Evolutionary conservation across 495 filamentous ascomycete genomes (phyloP).

Genomic region (Penicilliopsis zonata): DNA sequence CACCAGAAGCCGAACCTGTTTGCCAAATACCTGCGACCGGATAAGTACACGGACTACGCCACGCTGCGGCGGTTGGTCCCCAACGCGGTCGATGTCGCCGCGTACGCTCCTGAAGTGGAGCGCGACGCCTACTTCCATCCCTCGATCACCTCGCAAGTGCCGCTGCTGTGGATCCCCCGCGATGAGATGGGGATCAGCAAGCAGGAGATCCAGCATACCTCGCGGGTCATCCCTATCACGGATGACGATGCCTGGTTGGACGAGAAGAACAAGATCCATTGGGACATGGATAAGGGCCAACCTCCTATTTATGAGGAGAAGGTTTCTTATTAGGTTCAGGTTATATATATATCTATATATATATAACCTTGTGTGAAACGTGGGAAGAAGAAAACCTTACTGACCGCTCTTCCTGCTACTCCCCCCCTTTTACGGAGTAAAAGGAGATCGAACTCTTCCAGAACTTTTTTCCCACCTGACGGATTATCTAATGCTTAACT

Average conservation of each 20-base stretch:
- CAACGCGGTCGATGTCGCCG: conserved; percentile 27
- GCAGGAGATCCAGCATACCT: conserved; percentile 65
- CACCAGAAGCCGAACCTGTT: conserved; percentile 46
- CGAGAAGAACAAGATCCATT: conserved; percentile 66
- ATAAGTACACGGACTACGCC: conserved; percentile 61
- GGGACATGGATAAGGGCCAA: conserved; percentile 58
- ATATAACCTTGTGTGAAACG: no score
- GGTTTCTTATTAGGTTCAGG: conserved; percentile 40
- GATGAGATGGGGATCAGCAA: conserved; percentile 64
- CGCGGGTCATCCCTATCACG: conserved; percentile 62
- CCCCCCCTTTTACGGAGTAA: no score
- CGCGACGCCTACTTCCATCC: conserved; percentile 70
- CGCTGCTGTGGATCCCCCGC: conserved; percentile 74
- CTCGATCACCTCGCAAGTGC: conserved; percentile 46
- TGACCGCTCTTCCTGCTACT: no score
- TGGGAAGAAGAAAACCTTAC: no score
- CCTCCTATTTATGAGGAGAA: conserved; percentile 77
- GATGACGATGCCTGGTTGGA: conserved; percentile 75
- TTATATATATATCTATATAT: no score
- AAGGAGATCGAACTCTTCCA: no score
- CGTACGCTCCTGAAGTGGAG: conserved; percentile 49
- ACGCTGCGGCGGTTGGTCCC: conserved; percentile 64
- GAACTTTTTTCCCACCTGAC: no score
- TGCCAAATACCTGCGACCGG: conserved; percentile 63
- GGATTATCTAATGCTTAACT: no score